These are phyloP conservation scores for Chrysochromulina tobinii DNA, from an alignment of 78 protist species.

Conservation along the genomic window DNA sequence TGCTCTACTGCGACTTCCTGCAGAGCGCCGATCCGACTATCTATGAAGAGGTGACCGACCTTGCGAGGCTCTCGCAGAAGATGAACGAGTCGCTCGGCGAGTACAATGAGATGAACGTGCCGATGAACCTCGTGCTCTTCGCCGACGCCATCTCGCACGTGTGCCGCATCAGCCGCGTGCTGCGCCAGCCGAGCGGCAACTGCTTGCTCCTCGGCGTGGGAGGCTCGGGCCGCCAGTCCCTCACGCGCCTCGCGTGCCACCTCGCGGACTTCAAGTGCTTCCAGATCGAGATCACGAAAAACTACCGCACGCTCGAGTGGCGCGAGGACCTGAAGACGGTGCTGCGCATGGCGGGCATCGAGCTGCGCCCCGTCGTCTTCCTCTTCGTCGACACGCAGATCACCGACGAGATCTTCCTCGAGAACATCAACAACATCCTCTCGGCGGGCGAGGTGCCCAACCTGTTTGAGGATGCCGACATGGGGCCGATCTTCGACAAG, in stretches of 20 bases:
- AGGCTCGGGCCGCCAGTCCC: constrained; percentile 88
- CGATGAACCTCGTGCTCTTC: constrained; percentile 74
- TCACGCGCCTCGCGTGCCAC: constrained; percentile 82
- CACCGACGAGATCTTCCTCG: constrained; percentile 68
- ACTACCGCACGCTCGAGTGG: constrained; percentile 54
- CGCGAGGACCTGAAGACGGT: constrained; percentile 68
- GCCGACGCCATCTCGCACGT: constrained; percentile 63
- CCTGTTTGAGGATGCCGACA: constrained; percentile 51
- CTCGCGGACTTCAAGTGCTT: constrained; percentile 38
- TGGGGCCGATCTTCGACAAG: constrained; percentile 50
- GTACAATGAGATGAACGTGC: constrained; percentile 20
- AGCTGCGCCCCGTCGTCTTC: constrained; percentile 57
- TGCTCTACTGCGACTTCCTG: background rate
- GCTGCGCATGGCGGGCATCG: constrained; percentile 61
- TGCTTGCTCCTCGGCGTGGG: constrained; percentile 92
- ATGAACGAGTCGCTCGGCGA: constrained; percentile 14
- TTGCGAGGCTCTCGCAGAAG: background rate
- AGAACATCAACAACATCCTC: constrained; percentile 61
- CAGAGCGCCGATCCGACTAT: background rate
- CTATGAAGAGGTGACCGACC: constrained; percentile 24
- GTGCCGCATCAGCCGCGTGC: constrained; percentile 49
- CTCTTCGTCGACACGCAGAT: constrained; percentile 74
- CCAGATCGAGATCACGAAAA: constrained; percentile 65
- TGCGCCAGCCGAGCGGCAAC: constrained; percentile 76
- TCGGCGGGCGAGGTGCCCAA: constrained; percentile 71